Evolutionary conservation across 352 stramenopile species (phyloP), one percentile per base, ranked within the genome.

Genomic region (Phytophthora capsici): DNA sequence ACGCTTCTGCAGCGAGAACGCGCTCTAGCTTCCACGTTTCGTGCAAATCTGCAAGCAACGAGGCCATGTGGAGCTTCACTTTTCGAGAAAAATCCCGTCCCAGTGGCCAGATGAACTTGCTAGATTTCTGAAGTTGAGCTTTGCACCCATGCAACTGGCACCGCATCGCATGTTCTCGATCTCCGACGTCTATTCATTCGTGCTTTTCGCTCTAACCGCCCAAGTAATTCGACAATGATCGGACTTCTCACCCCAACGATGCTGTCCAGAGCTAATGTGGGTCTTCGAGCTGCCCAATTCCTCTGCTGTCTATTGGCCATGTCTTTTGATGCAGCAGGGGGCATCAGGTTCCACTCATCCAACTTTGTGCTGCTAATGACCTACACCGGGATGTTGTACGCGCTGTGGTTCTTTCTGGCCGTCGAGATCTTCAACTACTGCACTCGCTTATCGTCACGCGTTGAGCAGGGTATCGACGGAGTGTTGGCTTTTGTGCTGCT

Each of bases 331-430:
- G 69, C 73, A n/a, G 79, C 69, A 1, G 70, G 68, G n/a, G 68
- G 69, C 10, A 63, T 79, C 67, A 63, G 63, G 37, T 44, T 62
- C 36, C 62, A 77, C 55, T 63, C 63, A 16, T 78, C 78, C 49
- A 87, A 71, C 25, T 91, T 91, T 51, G 69, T 57, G 2, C 56
- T 87, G 17, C 58, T 91, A 48, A 80, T 89, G 63, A 71, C 70
- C 23, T 90, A 89, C 70, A 83, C 79, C 16, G 59, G 72, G 16
- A 80, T 90, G 80, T 54, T 91, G 10, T 90, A 87, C 71, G 63
- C 52, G n/a, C 62, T 89, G 41, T 89, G 70, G 66, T 60, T 65
- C 28, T 6, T 86, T 3, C 48, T 71, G 22, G 73, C 63, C 6
- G 67, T 91, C 19, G 75, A 91, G 51, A 49, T 82, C 25, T 77